Evolutionary conservation across 139 green algal species (phyloP), one percentile per base, ranked within the genome.

Genomic region (Coelastrella sp.): DNA sequence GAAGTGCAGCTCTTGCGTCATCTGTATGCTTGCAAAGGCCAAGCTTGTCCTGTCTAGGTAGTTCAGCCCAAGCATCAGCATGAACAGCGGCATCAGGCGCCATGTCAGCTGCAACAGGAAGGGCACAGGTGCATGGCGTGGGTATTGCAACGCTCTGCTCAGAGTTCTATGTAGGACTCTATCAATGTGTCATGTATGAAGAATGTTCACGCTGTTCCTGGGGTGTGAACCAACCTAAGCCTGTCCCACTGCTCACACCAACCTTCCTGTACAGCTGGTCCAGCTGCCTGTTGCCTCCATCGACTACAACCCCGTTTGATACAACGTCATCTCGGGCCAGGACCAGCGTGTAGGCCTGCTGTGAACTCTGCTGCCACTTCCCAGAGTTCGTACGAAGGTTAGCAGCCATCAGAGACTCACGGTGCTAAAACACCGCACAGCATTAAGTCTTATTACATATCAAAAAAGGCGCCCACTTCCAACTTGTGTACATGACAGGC

Each of bases 11-110:
- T 89, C 6, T 8, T 89, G 71, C 23, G 73, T 89, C 71, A 89
- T 82, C 71, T 81, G 71, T 47, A 89, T 89, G 71, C 71, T 83
- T 47, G 84, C 84, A 89, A 89, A 89, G 6, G 84, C 84, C 71
- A 89, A 20, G 54, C 8, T 66, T 23, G 59, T 89, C 16, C 84
- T 17, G 56, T 89, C 84, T 14, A 89, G n/a, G n/a, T 65, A 89
- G 73, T 81, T 89, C 71, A 87, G 82, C 7, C 47, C 65, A 8
- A 78, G 19, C 23, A 78, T 79, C 6, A 73, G 19, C 64, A 78
- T 79, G 17, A 87, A 78, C 22, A 87, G 14, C 5, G 82, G 82
- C 3, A 87, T 73, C 64, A 87, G 32, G 23, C 82, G 82, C 14
- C 57, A 60, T 47, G n/a, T n/a, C n/a, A 83, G 32, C 76, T 71